phyloP scores from a whole-genome alignment of 2,329 filamentous ascomycete genomes.

The Paecilomyces sp. region DNA sequence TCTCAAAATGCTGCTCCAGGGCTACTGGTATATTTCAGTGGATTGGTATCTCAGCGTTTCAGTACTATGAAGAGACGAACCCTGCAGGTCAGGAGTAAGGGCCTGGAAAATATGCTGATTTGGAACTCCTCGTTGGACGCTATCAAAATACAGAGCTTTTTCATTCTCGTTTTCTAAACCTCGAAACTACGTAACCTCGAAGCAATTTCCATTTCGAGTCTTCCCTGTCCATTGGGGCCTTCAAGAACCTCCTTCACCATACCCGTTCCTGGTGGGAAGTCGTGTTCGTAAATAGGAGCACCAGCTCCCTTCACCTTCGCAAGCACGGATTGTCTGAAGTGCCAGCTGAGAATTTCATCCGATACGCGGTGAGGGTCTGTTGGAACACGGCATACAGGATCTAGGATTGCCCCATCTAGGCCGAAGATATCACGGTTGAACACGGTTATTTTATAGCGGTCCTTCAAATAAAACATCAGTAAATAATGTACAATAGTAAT shows the following conservation, averaged over 20 bases:
- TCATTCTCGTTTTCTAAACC: not conserved
- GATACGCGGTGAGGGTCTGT: slow-evolving; percentile 3
- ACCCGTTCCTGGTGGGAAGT: slow-evolving; percentile 8
- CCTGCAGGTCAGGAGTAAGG: no score
- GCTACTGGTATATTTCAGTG: no score
- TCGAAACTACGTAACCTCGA: not conserved
- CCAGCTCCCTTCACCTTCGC: slow-evolving; percentile 14
- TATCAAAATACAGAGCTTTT: no score
- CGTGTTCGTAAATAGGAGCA: slow-evolving; percentile 9
- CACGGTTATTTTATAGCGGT: not conserved
- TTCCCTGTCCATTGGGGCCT: slow-evolving; percentile 1
- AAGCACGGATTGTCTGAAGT: slow-evolving; percentile 14
- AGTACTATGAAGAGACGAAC: no score
- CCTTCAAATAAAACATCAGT: not conserved
- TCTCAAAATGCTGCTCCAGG: no score
- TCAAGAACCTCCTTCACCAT: slow-evolving; percentile 6
- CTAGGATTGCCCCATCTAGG: slow-evolving; percentile 2
- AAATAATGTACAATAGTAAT: not conserved
- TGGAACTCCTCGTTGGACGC: no score
- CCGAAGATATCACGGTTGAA: not conserved
- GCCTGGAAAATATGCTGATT: no score
- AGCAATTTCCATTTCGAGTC: slow-evolving; percentile 4
- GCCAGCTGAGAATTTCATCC: slow-evolving; percentile 11
- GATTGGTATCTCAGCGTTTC: no score
- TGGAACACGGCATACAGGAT: slow-evolving; percentile 4